phyloP scores from a whole-genome alignment of 257 asterid genomes.

The Mentha longifolia region DNA sequence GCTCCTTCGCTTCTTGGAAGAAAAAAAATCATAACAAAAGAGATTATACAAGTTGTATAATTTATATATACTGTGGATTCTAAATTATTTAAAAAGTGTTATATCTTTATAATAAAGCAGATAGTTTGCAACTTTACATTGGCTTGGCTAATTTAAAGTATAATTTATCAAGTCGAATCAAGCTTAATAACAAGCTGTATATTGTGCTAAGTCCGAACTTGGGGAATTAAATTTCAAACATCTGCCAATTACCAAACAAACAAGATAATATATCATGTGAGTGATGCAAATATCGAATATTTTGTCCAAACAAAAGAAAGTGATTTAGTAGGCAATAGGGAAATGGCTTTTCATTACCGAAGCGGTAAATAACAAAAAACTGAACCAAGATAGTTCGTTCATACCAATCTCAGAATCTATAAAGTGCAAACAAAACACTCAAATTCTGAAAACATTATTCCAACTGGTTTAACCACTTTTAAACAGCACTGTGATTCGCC shows the following conservation, averaged over 20 bases:
- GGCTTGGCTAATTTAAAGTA: background rate
- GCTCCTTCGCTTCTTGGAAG: no score
- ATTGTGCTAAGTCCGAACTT: no score
- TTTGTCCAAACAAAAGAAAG: background rate
- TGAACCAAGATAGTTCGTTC: constrained; percentile 36
- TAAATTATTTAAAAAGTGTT: no score
- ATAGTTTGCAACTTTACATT: no score
- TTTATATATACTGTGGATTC: no score
- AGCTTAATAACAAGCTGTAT: background rate
- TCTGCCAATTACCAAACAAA: no score
- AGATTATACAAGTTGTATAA: no score
- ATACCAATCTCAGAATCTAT: background rate
- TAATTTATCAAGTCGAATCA: background rate
- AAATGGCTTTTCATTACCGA: constrained; percentile 5
- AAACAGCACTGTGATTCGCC: constrained; percentile 36
- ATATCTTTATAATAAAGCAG: no score
- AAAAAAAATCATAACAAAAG: no score
- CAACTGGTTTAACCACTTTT: background rate
- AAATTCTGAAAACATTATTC: background rate
- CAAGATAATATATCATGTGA: no score
- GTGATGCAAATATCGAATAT: background rate
- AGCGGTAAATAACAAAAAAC: background rate
- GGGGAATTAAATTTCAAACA: no score
- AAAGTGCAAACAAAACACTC: background rate
- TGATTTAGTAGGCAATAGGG: background rate